Evolutionary conservation across 2,329 filamentous ascomycete species (phyloP), one percentile per base, ranked within the genome.

Genomic region (Colletotrichum zoysiae): DNA sequence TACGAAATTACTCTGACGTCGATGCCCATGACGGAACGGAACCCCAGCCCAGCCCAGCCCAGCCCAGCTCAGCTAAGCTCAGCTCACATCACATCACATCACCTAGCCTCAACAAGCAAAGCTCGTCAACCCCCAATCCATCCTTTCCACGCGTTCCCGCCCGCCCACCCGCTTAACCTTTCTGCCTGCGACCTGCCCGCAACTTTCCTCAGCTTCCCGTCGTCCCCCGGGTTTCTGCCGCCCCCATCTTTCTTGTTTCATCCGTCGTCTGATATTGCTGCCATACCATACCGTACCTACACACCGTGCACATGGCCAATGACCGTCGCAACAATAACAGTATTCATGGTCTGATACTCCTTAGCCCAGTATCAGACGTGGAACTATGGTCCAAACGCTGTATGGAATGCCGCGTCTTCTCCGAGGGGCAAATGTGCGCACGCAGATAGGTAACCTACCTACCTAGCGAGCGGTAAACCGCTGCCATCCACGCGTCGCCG

Each of bases 241-340:
- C 51, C 48, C 57, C 68, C 63, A 56, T 67, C 26, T 59, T 59
- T 58, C 56, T 67, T 69, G 69, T 59, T 69, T 69, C 59, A 71
- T 64, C 58, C 40, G 33, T 63, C 64, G 65, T 69, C 55, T 53
- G 65, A 59, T 30, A 40, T 46, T 23, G 69, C 63, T 59, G 51
- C 18, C 26, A 30, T 30, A 30, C 30, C 4, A 30, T 30, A 30
- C 30, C 30, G 4, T 30, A 30, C 30, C 30, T 5, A 18, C 30
- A 71, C 68, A 53, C 51, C 58, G 51, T 40, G 53, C 67, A 65
- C 61, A 51, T 16, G 61, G 33, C 44, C 26, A 35, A 53, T 58
- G 12, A 30, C 44, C 42, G 16, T 35, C 55, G 20, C 44, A 38
- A 38, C 11, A 38, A 11, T 11, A 60, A 30, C 26, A 38, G 18